phyloP scores from a whole-genome alignment of 495 filamentous ascomycete species.

The Penicillium egyptiacum region DNA sequence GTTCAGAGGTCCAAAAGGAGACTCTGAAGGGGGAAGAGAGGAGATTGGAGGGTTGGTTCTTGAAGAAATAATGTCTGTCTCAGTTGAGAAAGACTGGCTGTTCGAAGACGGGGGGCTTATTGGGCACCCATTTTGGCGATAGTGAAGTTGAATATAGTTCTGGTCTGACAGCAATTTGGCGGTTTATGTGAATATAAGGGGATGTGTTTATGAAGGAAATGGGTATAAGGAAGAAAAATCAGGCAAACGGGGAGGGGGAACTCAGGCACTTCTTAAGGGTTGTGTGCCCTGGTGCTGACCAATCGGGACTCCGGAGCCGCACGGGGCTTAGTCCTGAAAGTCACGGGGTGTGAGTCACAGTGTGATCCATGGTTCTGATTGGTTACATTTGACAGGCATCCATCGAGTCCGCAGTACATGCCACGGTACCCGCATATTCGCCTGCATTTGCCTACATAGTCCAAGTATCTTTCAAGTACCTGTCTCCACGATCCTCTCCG shows the following conservation, averaged over 20 bases:
- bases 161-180: constrained; percentile 35
- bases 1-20: constrained; percentile 57
- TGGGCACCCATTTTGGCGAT: constrained; percentile 53
- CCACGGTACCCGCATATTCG: neutral
- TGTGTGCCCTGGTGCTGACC: constrained; percentile 32
- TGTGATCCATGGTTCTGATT: constrained; percentile 19
- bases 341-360: constrained; percentile 50
- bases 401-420: constrained; percentile 6
- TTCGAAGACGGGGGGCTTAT: constrained; percentile 40
- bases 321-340: constrained; percentile 23
- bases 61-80: constrained; percentile 54
- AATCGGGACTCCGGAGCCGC: constrained; percentile 21
- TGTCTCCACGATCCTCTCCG: neutral
- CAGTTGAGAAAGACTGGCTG: constrained; percentile 42
- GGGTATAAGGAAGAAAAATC: constrained; percentile 21
- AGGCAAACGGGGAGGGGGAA: constrained; percentile 38
- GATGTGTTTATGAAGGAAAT: constrained; percentile 14
- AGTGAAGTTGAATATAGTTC: constrained; percentile 18
- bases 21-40: constrained; percentile 45
- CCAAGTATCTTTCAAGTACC: constrained; percentile 13
- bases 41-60: constrained; percentile 39
- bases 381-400: constrained; percentile 13
- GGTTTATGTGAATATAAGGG: constrained; percentile 2
- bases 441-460: neutral
- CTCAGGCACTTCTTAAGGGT: constrained; percentile 46